A percentile compares a stretch with the other conserved stretches of the same genome.
Evolutionary conservation across 768 basidiomycete species (phyloP).

Genomic region (Phaffia tasmanica): DNA sequence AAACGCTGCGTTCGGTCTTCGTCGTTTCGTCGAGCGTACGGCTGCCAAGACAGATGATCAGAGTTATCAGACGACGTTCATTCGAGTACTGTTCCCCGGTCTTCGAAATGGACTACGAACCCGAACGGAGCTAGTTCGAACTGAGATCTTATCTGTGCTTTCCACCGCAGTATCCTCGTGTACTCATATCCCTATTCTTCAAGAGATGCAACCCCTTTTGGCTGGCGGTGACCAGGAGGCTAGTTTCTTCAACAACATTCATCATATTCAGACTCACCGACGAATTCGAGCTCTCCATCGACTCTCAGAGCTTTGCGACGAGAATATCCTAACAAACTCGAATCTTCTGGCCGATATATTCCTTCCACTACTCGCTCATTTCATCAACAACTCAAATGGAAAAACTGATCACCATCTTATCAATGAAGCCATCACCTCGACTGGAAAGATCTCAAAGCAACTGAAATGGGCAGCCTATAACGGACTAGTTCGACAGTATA

Average conservation of each 20-base stretch:
- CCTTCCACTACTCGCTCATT: constrained; percentile 74
- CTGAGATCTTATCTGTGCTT: constrained; percentile 68
- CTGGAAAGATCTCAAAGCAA: constrained; percentile 63
- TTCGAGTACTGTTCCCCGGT: constrained; percentile 59
- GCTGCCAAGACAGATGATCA: constrained; percentile 31
- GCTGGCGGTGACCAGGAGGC: constrained; percentile 86
- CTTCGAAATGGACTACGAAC: constrained; percentile 68
- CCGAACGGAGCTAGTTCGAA: constrained; percentile 73
- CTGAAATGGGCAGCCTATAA: constrained; percentile 79
- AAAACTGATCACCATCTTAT: constrained; percentile 68
- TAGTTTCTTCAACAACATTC: constrained; percentile 91
- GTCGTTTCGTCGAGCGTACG: constrained; percentile 57
- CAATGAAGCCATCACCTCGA: constrained; percentile 72
- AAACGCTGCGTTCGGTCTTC: constrained; percentile 63
- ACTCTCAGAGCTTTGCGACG: constrained; percentile 64
- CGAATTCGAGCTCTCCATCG: constrained; percentile 73
- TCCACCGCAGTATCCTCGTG: constrained; percentile 62
- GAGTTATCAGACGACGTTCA: constrained; percentile 46
- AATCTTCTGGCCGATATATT: constrained; percentile 65
- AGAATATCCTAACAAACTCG: constrained; percentile 53
- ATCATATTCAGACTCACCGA: constrained; percentile 84
- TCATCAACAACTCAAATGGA: constrained; percentile 50
- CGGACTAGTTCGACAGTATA: constrained; percentile 64
- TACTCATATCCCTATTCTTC: constrained; percentile 49
- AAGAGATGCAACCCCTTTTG: constrained; percentile 69